Base-by-base conservation (phyloP, 2,329 filamentous ascomycete genomes). In the Thelonectria blattea region DNA sequence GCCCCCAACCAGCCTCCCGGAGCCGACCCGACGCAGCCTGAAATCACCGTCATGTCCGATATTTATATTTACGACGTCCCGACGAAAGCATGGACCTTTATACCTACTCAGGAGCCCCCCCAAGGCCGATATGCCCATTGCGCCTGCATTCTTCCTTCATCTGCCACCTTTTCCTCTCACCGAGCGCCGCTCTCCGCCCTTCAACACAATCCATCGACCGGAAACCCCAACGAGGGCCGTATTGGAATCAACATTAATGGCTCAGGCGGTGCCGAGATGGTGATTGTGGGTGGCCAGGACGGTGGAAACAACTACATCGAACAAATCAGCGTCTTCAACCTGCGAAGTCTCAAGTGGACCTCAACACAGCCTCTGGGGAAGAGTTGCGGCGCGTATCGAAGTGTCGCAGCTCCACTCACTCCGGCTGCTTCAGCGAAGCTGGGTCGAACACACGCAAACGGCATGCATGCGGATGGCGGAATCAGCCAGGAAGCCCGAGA, bases 281-380 rank as follows among this genome's bases (percentile, higher is more conserved):
- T 99, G 6, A 90, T 99, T 14, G 93, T 98, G 8, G 95, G 95
- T 61, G 95, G 95, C 0, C 95, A 99, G 76, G 95, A 99, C 72
- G 95, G 91, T 55, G 90, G 90, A n/a, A 99, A 99, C 75, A 93
- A 97, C 75, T 99, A 99, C 73, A 99, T 99, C 67, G 94, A 99
- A 76, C 93, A 99, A 76, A 96, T 99, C 65, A 98, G 93, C 73
- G 92, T 99, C 3, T 99, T 99, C 81, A 99, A 99, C 71, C 81
- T 99, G 24, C 87, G 95, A 50, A 97, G 92, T 74, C 79, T 98
- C 61, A 96, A 95, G 77, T 99, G 95, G 95, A 97, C 92, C 1
- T 92, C 91, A 17, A 97, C 93, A 2, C 91, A 92, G 65, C 83
- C 89, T 1, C 82, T 98, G 47, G 93, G 93, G 52, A 92, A 94